phyloP scores from a whole-genome alignment of 2,329 filamentous ascomycete genomes.

The Albophoma yamanashiensis region DNA sequence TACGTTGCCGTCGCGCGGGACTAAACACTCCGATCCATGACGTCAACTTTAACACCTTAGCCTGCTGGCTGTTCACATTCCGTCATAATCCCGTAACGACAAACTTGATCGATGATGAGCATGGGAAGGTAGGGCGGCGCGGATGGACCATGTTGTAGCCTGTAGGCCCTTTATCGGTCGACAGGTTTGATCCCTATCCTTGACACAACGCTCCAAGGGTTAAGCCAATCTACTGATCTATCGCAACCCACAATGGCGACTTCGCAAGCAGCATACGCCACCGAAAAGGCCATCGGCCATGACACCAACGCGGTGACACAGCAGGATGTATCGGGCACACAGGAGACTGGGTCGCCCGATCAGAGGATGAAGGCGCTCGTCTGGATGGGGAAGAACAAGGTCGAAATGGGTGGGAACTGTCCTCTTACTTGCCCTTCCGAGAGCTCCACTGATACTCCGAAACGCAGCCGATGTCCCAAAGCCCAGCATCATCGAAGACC shows the following conservation, averaged over 20 bases:
- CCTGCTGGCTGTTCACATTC: not conserved
- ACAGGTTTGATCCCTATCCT: not conserved
- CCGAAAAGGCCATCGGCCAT: not conserved
- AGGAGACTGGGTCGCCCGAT: not conserved
- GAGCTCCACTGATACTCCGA: not conserved
- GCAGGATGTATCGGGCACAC: not conserved
- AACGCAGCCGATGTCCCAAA: constrained; percentile 51
- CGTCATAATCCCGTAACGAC: not conserved
- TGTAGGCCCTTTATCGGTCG: too few species aligned
- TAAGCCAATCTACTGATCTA: not conserved
- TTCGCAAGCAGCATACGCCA: not conserved
- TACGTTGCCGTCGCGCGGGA: not conserved
- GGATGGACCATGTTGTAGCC: not conserved
- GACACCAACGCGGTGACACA: not conserved
- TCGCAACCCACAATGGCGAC: not conserved
- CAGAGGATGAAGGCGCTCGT: constrained; percentile 70
- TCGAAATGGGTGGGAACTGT: constrained; percentile 46
- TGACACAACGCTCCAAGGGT: not conserved
- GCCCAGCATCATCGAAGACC: constrained; percentile 60
- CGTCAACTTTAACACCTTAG: not conserved
- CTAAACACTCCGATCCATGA: not conserved
- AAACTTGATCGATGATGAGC: not conserved
- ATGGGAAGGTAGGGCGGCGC: not conserved
- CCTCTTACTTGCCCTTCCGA: not conserved
- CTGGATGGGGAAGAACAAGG: constrained; percentile 75